Conservation (phyloP, 352 stramenopile species). For the Globisporangium polare region DNA sequence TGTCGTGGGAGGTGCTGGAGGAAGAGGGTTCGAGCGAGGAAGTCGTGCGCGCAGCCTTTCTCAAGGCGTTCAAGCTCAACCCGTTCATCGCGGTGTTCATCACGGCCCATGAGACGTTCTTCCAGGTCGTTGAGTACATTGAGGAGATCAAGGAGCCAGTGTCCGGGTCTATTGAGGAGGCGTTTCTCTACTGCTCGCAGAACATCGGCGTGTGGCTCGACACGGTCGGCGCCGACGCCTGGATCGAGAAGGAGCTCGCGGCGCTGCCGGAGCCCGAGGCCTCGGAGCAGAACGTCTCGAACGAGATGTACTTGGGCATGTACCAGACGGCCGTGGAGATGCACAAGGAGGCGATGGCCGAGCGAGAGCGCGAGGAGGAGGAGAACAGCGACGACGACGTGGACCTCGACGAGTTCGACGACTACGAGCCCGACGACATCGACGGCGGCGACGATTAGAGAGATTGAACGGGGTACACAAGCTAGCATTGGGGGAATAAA, state of each 20-base stretch:
- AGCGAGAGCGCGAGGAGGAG: conserved; percentile 29
- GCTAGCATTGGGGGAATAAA: neutral
- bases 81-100: conserved; percentile 85
- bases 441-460: conserved; percentile 49
- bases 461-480: too few species aligned
- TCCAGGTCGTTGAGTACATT: conserved; percentile 77
- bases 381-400: conserved; percentile 33
- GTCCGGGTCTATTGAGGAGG: conserved; percentile 77
- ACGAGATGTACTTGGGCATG: conserved; percentile 88
- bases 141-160: conserved; percentile 74
- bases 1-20: conserved; percentile 86
- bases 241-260: conserved; percentile 80
- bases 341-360: conserved; percentile 64
- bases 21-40: conserved; percentile 76
- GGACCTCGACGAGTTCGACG: conserved; percentile 41
- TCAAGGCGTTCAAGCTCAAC: conserved; percentile 67
- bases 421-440: conserved; percentile 51
- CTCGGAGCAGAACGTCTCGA: conserved; percentile 46
- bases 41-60: conserved; percentile 65
- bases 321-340: conserved; percentile 85
- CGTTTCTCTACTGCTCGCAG: conserved; percentile 71
- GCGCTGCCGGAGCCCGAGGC: conserved; percentile 41
- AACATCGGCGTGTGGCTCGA: conserved; percentile 86
- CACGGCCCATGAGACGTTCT: conserved; percentile 73
- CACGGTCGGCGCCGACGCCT: conserved; percentile 73